Base-by-base conservation (phyloP, 305 asterid species). In the Fraxinus ornus region DNA sequence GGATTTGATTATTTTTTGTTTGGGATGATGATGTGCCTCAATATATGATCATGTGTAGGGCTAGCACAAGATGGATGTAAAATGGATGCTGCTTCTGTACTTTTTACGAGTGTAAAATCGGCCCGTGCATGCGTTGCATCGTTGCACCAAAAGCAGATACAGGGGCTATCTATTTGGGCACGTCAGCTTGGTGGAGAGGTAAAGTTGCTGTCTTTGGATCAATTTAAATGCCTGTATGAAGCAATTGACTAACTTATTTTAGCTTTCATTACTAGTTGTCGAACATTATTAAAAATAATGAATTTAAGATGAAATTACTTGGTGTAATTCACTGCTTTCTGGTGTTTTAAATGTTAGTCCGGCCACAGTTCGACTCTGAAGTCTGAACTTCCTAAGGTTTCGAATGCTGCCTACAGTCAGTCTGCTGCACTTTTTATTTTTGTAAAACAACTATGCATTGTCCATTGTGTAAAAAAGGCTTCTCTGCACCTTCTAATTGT, bases 181-280 rank as follows among this genome's bases (percentile, higher is more conserved):
- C 97, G 98, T 41, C 99, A 96, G 85, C 95, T 92, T 87, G 99
- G 99, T 30, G 99, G 99, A 90, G 98, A 96, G 98, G 99, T 94
- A 85, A 64, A 83, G 41, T 80, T 80, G 12, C 26, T 64, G 72
- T 22, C 72, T 64, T 64, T 64, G 72, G 33, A 24, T 64, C 3
- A 32, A 19, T 64, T 19, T 60, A 30, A 60, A 9, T 26, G 39
- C 71, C 30, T 24, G 12, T 22, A 24, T 7, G 33, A 64, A 64
- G 72, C 32, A 64, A 6, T 57, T 57, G 68, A 64, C 33, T 55
- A 64, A 64, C 72, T 64, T 22, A 62, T 19, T 62, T 62, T 21
- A 9, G 33, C 26, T 57, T 57, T 8, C 39, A 2, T 57, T 5
- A 19, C 68, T 6, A n/a, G 28, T 57, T 5, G 68, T 57, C 68